Conservation (phyloP, 2,329 filamentous ascomycete genomes). For the Colletotrichum australisinense region DNA sequence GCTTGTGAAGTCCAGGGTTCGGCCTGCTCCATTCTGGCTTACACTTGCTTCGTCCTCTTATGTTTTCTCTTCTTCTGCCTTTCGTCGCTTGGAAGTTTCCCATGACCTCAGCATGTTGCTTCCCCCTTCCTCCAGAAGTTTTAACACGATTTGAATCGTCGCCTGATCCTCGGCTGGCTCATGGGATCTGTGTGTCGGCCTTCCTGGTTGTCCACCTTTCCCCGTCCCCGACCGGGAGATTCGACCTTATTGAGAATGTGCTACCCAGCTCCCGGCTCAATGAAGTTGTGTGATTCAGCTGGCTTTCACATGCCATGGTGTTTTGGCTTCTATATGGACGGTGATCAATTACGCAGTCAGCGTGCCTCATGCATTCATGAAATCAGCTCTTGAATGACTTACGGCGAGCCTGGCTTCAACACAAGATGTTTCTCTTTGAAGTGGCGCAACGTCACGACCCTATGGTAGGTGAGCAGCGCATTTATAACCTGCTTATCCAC, state of each 20-base stretch:
- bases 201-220: neutral
- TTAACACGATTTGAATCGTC: neutral
- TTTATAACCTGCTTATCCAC: neutral
- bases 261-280: neutral
- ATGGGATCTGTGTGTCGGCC: neutral
- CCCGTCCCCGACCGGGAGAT: constrained; percentile 6
- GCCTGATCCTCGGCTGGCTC: neutral
- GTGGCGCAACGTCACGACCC: neutral
- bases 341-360: neutral
- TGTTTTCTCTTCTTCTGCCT: neutral
- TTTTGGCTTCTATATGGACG: neutral
- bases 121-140: neutral
- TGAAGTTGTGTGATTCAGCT: neutral
- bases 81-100: neutral
- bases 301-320: neutral
- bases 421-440: too few species aligned
- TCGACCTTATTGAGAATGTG: neutral
- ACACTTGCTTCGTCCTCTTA: neutral
- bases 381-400: neutral
- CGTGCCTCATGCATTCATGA: neutral
- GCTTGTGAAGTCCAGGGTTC: neutral
- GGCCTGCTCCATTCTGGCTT: neutral
- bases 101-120: neutral
- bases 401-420: neutral
- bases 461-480: too few species aligned